phyloP scores from a whole-genome alignment of 2,329 filamentous ascomycete species.

The Fusarium xylarioides region DNA sequence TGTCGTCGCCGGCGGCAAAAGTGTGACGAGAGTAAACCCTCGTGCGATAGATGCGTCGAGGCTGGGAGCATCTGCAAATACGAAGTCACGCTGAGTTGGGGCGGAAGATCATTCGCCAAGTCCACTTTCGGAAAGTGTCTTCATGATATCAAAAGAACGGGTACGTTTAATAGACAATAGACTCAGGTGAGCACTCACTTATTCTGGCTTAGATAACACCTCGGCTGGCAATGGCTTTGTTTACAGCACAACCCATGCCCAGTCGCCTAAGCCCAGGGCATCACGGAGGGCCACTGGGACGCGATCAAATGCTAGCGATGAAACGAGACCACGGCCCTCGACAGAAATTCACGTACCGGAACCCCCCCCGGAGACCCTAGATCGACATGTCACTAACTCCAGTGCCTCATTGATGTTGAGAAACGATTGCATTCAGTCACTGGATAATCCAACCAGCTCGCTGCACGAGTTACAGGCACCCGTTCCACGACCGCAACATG shows the following conservation, averaged over 20 bases:
- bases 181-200: neutral
- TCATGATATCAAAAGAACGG: neutral
- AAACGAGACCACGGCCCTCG: too few species aligned
- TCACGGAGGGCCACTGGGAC: neutral
- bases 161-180: neutral
- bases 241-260: neutral
- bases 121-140: constrained; percentile 25
- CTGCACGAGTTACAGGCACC: neutral
- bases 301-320: neutral
- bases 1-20: constrained; percentile 29
- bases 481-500: neutral
- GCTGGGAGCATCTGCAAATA: constrained; percentile 19
- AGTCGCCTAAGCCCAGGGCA: neutral
- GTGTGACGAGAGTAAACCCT: constrained; percentile 30
- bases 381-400: too few species aligned
- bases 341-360: too few species aligned
- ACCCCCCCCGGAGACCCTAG: too few species aligned
- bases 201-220: neutral
- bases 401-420: too few species aligned
- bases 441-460: neutral
- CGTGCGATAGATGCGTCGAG: constrained; percentile 17
- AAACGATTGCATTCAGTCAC: neutral
- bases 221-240: constrained; percentile 7
- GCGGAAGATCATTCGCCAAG: constrained; percentile 24
- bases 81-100: constrained; percentile 21